Evolutionary conservation across 2,329 filamentous ascomycete genomes (phyloP).

Genomic region (Parastagonospora avenae): DNA sequence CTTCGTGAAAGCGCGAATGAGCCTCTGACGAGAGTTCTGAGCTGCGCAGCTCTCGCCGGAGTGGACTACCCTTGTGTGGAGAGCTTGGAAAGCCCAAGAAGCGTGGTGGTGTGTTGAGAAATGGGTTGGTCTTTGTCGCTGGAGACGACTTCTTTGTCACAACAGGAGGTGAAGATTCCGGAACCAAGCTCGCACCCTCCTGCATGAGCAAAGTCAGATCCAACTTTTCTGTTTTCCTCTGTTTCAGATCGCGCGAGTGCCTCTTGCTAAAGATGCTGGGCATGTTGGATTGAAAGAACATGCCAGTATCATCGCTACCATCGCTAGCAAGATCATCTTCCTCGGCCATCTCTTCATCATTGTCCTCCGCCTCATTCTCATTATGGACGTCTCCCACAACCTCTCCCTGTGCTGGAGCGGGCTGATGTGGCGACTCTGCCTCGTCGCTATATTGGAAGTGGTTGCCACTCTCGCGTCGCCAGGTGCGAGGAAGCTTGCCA

Average conservation of each 20-base stretch:
- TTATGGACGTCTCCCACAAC: conserved; percentile 11
- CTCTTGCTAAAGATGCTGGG: conserved; percentile 33
- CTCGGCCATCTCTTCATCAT: conserved; percentile 8
- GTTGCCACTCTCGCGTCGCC: conserved; percentile 48
- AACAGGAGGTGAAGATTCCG: conserved; percentile 36
- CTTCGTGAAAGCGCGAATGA: conserved; percentile 25
- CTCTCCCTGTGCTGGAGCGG: conserved; percentile 8
- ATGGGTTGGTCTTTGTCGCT: conserved; percentile 30
- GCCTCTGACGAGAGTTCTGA: conserved; percentile 33
- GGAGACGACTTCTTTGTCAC: conserved; percentile 19
- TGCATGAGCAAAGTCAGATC: conserved; percentile 40
- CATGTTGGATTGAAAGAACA: conserved; percentile 44
- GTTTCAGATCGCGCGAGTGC: conserved; percentile 25
- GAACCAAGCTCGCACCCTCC: conserved; percentile 37
- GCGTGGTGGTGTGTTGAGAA: conserved; percentile 38
- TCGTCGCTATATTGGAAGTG: conserved; percentile 48
- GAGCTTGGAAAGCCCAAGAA: conserved; percentile 32
- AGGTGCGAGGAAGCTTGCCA: conserved; percentile 49
- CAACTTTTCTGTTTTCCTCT: conserved; percentile 30
- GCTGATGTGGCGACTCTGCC: conserved; percentile 29
- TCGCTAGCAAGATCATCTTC: conserved; percentile 31
- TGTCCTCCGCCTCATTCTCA: conserved; percentile 19
- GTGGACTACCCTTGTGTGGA: conserved; percentile 42
- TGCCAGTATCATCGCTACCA: conserved; percentile 42
- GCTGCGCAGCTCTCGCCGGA: conserved; percentile 35